phyloP scores from a whole-genome alignment of 2,329 filamentous ascomycete species.

The Westerdykella aurantiaca region DNA sequence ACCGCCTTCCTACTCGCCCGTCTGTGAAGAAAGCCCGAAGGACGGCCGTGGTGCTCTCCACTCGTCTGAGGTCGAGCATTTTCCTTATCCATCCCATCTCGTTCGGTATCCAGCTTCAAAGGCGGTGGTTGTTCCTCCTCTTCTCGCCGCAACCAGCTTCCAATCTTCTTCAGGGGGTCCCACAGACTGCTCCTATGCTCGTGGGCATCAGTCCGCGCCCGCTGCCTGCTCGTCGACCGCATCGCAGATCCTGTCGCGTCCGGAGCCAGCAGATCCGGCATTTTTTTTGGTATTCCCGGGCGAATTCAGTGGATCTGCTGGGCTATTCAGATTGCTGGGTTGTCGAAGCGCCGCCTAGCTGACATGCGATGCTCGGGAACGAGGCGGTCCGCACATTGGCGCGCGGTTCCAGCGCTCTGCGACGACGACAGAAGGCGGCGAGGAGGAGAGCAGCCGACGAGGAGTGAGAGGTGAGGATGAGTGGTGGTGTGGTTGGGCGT shows the following conservation, averaged over 20 bases:
- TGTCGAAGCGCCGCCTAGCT: background rate
- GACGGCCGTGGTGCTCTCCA: constrained; percentile 15
- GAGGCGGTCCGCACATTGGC: background rate
- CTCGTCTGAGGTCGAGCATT: constrained; percentile 31
- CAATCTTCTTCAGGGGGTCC: constrained; percentile 37
- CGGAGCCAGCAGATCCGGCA: constrained; percentile 23
- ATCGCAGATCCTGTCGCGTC: constrained; percentile 23
- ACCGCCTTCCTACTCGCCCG: constrained; percentile 56
- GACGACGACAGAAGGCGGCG: too few relatives aligned
- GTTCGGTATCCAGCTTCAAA: constrained; percentile 7
- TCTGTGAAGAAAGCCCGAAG: constrained; percentile 19
- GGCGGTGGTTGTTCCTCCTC: constrained; percentile 26
- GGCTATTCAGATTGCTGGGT: too few relatives aligned
- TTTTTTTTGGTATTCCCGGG: constrained; percentile 11
- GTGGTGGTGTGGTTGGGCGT: too few relatives aligned
- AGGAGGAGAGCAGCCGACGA: too few relatives aligned
- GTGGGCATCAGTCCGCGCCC: constrained; percentile 29
- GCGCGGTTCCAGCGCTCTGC: background rate
- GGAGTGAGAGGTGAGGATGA: too few relatives aligned
- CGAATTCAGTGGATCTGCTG: too few relatives aligned
- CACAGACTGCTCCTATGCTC: constrained; percentile 31
- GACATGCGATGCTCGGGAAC: background rate
- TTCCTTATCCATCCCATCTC: constrained; percentile 27
- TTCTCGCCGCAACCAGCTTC: constrained; percentile 38
- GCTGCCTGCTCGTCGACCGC: constrained; percentile 27